These are phyloP conservation scores for Verticillium longisporum DNA, from an alignment of 2,329 filamentous ascomycete genomes.

Conservation along the genomic window DNA sequence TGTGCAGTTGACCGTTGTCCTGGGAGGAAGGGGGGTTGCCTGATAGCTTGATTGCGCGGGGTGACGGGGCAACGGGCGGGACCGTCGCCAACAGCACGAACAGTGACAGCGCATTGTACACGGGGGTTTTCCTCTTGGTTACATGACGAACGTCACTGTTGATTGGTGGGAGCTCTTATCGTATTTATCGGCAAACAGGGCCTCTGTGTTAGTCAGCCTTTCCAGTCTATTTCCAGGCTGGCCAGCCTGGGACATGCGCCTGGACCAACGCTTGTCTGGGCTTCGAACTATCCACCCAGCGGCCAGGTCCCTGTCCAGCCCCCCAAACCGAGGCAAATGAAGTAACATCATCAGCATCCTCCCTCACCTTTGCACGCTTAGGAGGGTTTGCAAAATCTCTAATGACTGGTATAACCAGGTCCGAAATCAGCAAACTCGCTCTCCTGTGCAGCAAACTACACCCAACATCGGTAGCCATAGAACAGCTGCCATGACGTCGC, in stretches of 20 bases:
- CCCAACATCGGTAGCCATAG: no score
- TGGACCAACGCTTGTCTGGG: no score
- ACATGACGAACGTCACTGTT: conserved; percentile 2
- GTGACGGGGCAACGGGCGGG: conserved; percentile 6
- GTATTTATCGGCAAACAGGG: not conserved
- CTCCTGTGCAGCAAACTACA: no score
- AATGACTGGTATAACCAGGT: no score
- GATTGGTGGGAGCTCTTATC: conserved; percentile 12
- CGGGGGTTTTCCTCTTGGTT: not conserved
- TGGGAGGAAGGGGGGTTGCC: not conserved
- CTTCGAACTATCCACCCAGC: no score
- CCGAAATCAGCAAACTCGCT: no score
- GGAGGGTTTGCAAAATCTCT: no score
- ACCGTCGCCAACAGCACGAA: conserved; percentile 4
- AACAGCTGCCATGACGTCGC: not conserved
- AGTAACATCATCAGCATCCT: no score
- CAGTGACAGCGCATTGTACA: not conserved
- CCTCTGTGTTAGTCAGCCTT: not conserved
- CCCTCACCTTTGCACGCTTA: no score
- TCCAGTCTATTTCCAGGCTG: not conserved
- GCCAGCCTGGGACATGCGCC: no score
- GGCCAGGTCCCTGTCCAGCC: no score
- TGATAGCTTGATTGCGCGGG: conserved; percentile 12
- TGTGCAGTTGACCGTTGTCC: not conserved
- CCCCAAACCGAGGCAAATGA: no score